phyloP scores from a whole-genome alignment of 140 eudicot species.

The Ambrosia hybrid region DNA sequence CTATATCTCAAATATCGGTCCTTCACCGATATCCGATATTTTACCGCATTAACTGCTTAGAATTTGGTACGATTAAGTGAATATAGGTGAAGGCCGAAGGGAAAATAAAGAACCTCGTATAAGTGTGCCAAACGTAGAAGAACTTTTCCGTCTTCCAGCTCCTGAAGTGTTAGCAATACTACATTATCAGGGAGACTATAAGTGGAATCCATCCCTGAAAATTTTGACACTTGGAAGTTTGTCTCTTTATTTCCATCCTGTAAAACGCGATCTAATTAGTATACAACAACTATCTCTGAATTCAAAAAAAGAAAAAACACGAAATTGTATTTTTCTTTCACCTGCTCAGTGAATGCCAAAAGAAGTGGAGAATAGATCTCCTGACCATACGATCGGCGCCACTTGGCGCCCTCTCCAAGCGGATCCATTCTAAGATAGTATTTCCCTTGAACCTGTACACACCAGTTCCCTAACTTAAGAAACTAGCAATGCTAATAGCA shows the following conservation, averaged over 20 bases:
- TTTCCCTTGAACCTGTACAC: slow-evolving; percentile 75
- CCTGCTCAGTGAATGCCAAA: slow-evolving; percentile 91
- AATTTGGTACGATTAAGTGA: neutral
- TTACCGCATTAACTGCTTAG: no score
- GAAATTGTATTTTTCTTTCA: slow-evolving; percentile 9
- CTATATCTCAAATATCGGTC: no score
- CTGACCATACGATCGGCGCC: slow-evolving; percentile 94
- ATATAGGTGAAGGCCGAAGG: neutral
- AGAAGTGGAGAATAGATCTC: slow-evolving; percentile 95
- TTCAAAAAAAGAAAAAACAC: neutral
- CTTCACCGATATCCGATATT: no score
- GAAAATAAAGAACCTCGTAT: slow-evolving; percentile 66
- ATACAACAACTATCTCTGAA: neutral
- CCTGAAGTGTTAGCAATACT: slow-evolving; percentile 85
- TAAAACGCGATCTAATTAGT: neutral
- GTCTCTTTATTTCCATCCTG: slow-evolving; percentile 65
- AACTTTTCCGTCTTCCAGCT: slow-evolving; percentile 70
- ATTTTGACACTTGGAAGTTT: slow-evolving; percentile 55
- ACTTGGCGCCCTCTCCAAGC: slow-evolving; percentile 92
- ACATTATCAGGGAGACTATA: slow-evolving; percentile 88
- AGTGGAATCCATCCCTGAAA: slow-evolving; percentile 72
- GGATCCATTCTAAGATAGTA: slow-evolving; percentile 69
- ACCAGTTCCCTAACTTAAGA: slow-evolving; percentile 8
- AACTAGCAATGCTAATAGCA: neutral
- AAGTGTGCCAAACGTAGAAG: slow-evolving; percentile 91